Evolutionary conservation across 371 early-diverging fungal genomes (phyloP), one percentile per base, ranked within the genome.

Genomic region (Batrachochytrium dendrobatidis): DNA sequence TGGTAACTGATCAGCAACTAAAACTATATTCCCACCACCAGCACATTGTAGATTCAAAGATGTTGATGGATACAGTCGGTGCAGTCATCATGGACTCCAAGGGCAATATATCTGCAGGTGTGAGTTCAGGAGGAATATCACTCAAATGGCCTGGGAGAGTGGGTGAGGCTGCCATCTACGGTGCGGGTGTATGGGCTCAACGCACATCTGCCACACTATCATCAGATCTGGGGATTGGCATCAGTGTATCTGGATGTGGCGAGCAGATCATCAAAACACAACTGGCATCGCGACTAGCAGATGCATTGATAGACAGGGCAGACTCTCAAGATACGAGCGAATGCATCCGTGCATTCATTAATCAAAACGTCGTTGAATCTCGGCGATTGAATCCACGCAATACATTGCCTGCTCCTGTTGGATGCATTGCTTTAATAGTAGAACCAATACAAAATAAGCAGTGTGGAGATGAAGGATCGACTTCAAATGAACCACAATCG

Each of bases 81-180:
- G 90, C 89, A 0, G 82, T 94, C 39, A 86, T 83, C 28, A 64
- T 90, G 0, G 93, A 92, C 61, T 22, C 30, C 0, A 22, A 55
- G 3, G 92, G 91, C 1, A 72, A 79, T 35, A 69, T 89, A 1
- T 82, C 86, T 0, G 73, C 91, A 1, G 92, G 87, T 4, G 92
- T 92, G 0, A 88, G 89, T 60, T 87, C 87, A 49, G 94, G 94
- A 17, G 94, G 94, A 0, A 89, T 92, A 44, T 83, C 89, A 1
- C 73, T 92, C 29, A 90, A 92, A 66, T 70, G 65, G 4, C 84
- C 89, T 1, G 94, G 94, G 1, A 72, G 94, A 6, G 76, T 94
- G 4, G 92, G 93, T 12, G 92, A 92, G 80, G 92, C 76, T 2
- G 76, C 72, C 5, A 25, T 57, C 24, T 69, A 50, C 39, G 71